Evolutionary conservation across 805 yeast species (phyloP).

Genomic region (Wickerhamomyces ciferrii): DNA sequence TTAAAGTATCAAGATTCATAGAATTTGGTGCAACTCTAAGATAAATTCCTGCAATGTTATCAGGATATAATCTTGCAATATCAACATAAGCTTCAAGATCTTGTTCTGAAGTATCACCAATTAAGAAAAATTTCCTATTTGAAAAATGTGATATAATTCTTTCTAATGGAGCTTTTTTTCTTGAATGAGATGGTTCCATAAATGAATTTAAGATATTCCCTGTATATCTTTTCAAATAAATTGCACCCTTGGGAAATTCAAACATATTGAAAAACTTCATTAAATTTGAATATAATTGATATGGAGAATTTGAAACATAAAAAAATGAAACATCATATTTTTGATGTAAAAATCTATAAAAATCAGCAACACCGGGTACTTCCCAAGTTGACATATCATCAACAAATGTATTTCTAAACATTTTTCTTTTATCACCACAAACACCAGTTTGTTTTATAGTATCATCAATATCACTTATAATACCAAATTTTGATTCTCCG

Average conservation of each 20-base stretch:
- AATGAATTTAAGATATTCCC: conserved; percentile 80
- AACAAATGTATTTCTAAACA: conserved; percentile 73
- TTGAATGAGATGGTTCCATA: conserved; percentile 80
- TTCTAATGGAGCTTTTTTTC: conserved; percentile 64
- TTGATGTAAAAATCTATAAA: conserved; percentile 53
- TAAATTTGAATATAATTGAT: conserved; percentile 59
- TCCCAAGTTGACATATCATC: conserved; percentile 62
- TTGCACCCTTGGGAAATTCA: conserved; percentile 71
- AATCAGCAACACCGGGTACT: conserved; percentile 67
- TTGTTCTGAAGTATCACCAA: conserved; percentile 95
- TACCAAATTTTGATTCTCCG: conserved; percentile 48
- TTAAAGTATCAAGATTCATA: conserved; percentile 41
- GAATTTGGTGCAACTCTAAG: conserved; percentile 74
- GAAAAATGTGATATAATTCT: conserved; percentile 72
- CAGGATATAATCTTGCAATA: conserved; percentile 56
- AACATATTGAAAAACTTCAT: conserved; percentile 47
- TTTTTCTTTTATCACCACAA: conserved; percentile 76
- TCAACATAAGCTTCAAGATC: conserved; percentile 89
- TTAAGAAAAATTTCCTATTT: conserved; percentile 66
- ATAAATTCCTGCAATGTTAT: conserved; percentile 66
- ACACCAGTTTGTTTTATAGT: conserved; percentile 91
- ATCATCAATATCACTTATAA: conserved; percentile 92
- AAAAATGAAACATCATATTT: conserved; percentile 56
- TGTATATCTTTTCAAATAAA: conserved; percentile 80
- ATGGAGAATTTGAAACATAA: conserved; percentile 94